These are phyloP conservation scores for Collybia mongolica DNA, from an alignment of 768 basidiomycete genomes.

Conservation along the genomic window DNA sequence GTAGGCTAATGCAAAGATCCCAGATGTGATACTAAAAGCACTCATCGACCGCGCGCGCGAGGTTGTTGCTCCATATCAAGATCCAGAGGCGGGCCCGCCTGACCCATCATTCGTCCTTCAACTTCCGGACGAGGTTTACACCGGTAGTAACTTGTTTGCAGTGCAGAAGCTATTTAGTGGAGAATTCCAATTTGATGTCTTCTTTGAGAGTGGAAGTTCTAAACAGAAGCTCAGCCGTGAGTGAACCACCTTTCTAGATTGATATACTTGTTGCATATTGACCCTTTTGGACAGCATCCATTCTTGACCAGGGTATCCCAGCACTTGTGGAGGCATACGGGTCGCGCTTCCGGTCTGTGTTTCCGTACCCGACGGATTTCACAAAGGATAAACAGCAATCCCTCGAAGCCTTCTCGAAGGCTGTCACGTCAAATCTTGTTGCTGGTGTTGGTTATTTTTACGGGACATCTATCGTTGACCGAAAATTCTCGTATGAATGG, in stretches of 20 bases:
- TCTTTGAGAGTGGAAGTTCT: constrained; percentile 76
- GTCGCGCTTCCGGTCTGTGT: constrained; percentile 63
- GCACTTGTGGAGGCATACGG: constrained; percentile 61
- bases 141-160: constrained; percentile 78
- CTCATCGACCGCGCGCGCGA: constrained; percentile 58
- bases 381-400: constrained; percentile 42
- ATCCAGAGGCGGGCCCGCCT: constrained; percentile 47
- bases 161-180: constrained; percentile 87
- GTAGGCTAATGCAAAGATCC: background rate
- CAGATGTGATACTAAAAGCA: constrained; percentile 64
- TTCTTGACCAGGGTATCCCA: constrained; percentile 68
- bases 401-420: constrained; percentile 76
- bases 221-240: constrained; percentile 65
- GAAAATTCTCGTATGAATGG: constrained; percentile 86
- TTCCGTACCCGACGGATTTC: constrained; percentile 66
- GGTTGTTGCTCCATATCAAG: constrained; percentile 53
- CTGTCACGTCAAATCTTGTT: constrained; percentile 86
- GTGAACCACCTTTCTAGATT: constrained; percentile 18
- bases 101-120: constrained; percentile 82
- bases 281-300: constrained; percentile 42
- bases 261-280: constrained; percentile 2
- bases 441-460: constrained; percentile 97
- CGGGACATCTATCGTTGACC: constrained; percentile 84
- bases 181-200: constrained; percentile 85
- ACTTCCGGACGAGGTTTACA: constrained; percentile 70